Percentiles rank a stretch among this genome's conserved stretches.
These are phyloP conservation scores for Sporothrix inflata DNA, from an alignment of 2,329 filamentous ascomycete genomes.

Conservation along the genomic window DNA sequence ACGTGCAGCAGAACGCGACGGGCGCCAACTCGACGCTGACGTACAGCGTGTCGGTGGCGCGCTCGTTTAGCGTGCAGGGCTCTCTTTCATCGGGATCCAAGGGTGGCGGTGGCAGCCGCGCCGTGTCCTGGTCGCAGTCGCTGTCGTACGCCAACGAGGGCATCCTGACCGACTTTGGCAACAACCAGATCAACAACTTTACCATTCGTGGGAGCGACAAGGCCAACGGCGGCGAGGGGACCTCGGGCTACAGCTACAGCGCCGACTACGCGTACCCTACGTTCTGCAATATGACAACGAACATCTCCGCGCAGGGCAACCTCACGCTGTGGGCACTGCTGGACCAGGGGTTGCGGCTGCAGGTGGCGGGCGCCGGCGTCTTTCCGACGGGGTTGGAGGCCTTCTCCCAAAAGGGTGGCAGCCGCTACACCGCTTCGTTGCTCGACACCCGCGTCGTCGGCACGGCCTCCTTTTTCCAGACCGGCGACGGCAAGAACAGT, in stretches of 20 bases:
- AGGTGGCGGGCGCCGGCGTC: conserved; percentile 46
- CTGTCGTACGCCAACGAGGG: conserved; percentile 59
- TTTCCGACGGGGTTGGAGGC: conserved; percentile 65
- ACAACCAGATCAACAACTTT: conserved; percentile 49
- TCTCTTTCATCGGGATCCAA: conserved; percentile 48
- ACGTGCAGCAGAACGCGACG: conserved; percentile 49
- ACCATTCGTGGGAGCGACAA: conserved; percentile 40
- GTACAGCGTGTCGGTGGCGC: conserved; percentile 61
- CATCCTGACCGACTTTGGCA: conserved; percentile 45
- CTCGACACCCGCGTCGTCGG: conserved; percentile 61
- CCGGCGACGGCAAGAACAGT: conserved; percentile 49
- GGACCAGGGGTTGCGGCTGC: conserved; percentile 47
- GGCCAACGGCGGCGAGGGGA: conserved; percentile 24
- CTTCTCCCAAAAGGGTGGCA: conserved; percentile 47
- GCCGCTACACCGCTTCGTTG: conserved; percentile 41
- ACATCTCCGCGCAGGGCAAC: conserved; percentile 47
- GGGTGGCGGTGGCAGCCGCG: neutral
- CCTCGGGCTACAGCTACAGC: conserved; percentile 37
- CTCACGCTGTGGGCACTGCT: conserved; percentile 50
- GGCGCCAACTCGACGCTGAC: conserved; percentile 62
- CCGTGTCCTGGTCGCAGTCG: conserved; percentile 60
- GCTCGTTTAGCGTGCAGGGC: conserved; percentile 58
- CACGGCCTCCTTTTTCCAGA: conserved; percentile 57
- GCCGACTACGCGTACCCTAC: conserved; percentile 63
- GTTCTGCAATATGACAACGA: conserved; percentile 57